phyloP scores from a whole-genome alignment of 306 rosid genomes.

The Pueraria montana region DNA sequence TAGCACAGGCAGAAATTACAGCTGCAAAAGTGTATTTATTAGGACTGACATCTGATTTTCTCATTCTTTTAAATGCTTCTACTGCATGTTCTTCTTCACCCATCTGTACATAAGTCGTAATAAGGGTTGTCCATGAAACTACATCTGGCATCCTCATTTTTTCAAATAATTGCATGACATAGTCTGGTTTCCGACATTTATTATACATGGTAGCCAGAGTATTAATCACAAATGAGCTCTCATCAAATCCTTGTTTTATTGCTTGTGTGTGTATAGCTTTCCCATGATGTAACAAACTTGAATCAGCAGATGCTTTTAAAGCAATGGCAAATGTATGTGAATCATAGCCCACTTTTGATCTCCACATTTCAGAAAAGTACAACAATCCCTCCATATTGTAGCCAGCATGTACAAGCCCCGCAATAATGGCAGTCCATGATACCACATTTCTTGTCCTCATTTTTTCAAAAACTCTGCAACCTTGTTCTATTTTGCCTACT shows the following conservation, averaged over 20 bases:
- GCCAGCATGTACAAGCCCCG: conserved; percentile 82
- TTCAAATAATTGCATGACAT: conserved; percentile 66
- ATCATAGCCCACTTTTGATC: conserved; percentile 70
- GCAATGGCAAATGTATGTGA: conserved; percentile 71
- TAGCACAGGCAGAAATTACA: conserved; percentile 74
- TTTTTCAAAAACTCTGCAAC: conserved; percentile 65
- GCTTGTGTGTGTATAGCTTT: conserved; percentile 72
- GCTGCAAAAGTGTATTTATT: conserved; percentile 82
- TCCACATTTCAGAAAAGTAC: conserved; percentile 83
- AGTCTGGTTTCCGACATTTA: conserved; percentile 78
- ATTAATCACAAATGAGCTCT: conserved; percentile 71
- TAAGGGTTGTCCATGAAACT: conserved; percentile 86
- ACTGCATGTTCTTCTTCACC: conserved; percentile 70
- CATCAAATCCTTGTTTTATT: conserved; percentile 73
- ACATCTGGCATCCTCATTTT: conserved; percentile 70
- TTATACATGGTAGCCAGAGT: conserved; percentile 78
- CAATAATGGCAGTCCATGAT: conserved; percentile 78
- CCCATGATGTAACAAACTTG: conserved; percentile 65
- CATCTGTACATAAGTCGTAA: conserved; percentile 60
- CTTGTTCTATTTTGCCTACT: conserved; percentile 64
- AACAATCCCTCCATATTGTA: conserved; percentile 57
- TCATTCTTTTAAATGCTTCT: conserved; percentile 71
- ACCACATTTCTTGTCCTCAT: conserved; percentile 71
- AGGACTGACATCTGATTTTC: conserved; percentile 64
- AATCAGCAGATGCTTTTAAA: conserved; percentile 80